A percentile compares a stretch with the other conserved stretches of the same genome.
These are phyloP conservation scores for Lyophyllum shimeji DNA, from an alignment of 768 basidiomycete species.

Conservation along the genomic window DNA sequence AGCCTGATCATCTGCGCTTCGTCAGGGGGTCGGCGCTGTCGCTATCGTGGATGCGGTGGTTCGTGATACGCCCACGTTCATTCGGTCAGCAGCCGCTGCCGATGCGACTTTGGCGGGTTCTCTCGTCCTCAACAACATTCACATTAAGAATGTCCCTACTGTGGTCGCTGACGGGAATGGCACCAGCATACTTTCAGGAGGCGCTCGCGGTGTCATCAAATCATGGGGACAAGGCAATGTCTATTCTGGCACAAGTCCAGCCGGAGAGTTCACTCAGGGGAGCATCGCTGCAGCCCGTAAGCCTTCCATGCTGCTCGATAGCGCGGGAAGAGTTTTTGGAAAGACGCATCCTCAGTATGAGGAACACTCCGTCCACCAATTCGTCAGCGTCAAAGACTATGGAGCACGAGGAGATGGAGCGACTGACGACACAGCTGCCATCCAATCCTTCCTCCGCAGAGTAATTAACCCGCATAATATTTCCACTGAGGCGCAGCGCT, in stretches of 20 bases:
- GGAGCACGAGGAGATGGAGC: constrained; percentile 74
- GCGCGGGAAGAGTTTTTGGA: constrained; percentile 59
- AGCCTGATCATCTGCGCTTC: background rate
- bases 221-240: constrained; percentile 43
- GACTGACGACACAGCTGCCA: constrained; percentile 72
- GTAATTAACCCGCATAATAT: constrained; percentile 28
- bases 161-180: constrained; percentile 49
- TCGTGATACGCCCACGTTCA: constrained; percentile 58
- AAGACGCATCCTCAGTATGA: constrained; percentile 68
- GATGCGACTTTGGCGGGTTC: constrained; percentile 51
- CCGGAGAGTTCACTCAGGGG: constrained; percentile 49
- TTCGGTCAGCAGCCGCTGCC: constrained; percentile 48
- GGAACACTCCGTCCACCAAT: constrained; percentile 56
- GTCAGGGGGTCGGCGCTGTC: constrained; percentile 50
- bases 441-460: constrained; percentile 60
- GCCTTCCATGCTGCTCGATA: constrained; percentile 54
- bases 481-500: background rate
- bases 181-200: constrained; percentile 43
- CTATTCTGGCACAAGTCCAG: constrained; percentile 51
- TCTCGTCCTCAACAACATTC: constrained; percentile 61
- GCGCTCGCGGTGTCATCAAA: constrained; percentile 56
- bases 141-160: constrained; percentile 54
- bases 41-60: constrained; percentile 64
- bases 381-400: constrained; percentile 67
- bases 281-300: constrained; percentile 50